Conservation (phyloP, 345 rosid species). For the Lepidium sativum region DNA sequence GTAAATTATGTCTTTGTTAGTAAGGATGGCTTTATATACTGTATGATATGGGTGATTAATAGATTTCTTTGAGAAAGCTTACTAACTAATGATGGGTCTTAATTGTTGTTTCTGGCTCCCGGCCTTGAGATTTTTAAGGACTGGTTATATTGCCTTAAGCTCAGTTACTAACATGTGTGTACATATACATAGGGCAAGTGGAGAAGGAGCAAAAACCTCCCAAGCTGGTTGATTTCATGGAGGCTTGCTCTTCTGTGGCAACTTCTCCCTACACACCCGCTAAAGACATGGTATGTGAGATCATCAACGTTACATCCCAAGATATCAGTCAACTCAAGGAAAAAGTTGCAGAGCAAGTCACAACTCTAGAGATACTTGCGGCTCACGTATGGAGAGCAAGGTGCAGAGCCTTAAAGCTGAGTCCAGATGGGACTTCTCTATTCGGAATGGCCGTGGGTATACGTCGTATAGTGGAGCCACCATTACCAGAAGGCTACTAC, state of each 20-base stretch:
- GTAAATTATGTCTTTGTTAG: no score
- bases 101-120: not conserved
- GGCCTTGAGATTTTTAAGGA: not conserved
- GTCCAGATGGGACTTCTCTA: constrained; percentile 31
- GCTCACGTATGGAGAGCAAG: constrained; percentile 50
- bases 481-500: constrained; percentile 38
- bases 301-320: constrained; percentile 28
- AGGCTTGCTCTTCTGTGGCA: constrained; percentile 23
- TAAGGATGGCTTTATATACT: no score
- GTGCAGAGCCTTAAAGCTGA: constrained; percentile 34
- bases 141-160: not conserved
- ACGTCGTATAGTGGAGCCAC: constrained; percentile 34
- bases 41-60: no score
- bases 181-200: constrained; percentile 1
- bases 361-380: constrained; percentile 44
- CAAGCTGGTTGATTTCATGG: constrained; percentile 8
- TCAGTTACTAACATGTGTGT: not conserved
- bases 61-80: not conserved
- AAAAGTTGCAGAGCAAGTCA: constrained; percentile 19
- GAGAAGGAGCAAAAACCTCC: constrained; percentile 3
- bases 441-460: constrained; percentile 34
- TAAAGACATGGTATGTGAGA: constrained; percentile 30
- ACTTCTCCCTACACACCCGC: constrained; percentile 37
- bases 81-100: not conserved
- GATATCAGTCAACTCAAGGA: constrained; percentile 31